Evolutionary conservation across 495 filamentous ascomycete species (phyloP).

Genomic region (Penicillium canariense): DNA sequence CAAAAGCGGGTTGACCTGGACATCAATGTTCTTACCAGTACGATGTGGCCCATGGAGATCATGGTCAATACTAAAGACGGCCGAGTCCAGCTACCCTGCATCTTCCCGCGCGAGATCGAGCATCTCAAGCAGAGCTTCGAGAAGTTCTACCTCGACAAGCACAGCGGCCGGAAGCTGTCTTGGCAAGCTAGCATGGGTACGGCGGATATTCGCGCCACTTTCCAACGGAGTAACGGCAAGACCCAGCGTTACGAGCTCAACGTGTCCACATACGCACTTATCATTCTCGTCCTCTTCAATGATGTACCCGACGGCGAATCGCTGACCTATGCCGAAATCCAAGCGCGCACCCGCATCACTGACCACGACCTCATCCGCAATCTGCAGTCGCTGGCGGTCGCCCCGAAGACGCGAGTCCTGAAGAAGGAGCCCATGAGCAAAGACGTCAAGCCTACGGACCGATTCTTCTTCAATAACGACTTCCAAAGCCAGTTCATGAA

Average conservation of each 20-base stretch:
- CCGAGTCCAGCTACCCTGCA: slow-evolving; percentile 50
- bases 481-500: slow-evolving; percentile 81
- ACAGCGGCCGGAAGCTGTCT: slow-evolving; percentile 81
- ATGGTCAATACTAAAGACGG: slow-evolving; percentile 65
- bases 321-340: slow-evolving; percentile 81
- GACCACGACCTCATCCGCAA: slow-evolving; percentile 73
- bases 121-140: slow-evolving; percentile 81
- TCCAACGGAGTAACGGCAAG: slow-evolving; percentile 69
- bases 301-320: slow-evolving; percentile 61
- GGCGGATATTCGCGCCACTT: slow-evolving; percentile 80
- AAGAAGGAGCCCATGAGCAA: slow-evolving; percentile 82
- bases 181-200: slow-evolving; percentile 82
- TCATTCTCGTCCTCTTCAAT: slow-evolving; percentile 89
- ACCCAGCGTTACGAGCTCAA: slow-evolving; percentile 84
- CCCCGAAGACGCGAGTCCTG: slow-evolving; percentile 78
- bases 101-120: slow-evolving; percentile 74
- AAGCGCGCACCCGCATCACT: slow-evolving; percentile 80
- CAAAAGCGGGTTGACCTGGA: slow-evolving; percentile 70
- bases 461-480: slow-evolving; percentile 78
- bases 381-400: slow-evolving; percentile 81
- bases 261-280: slow-evolving; percentile 88
- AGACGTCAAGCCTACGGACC: slow-evolving; percentile 74
- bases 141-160: slow-evolving; percentile 82
- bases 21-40: slow-evolving; percentile 84
- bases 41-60: slow-evolving; percentile 88